Base-by-base conservation (phyloP, 352 stramenopile genomes). In the Globisporangium solare region DNA sequence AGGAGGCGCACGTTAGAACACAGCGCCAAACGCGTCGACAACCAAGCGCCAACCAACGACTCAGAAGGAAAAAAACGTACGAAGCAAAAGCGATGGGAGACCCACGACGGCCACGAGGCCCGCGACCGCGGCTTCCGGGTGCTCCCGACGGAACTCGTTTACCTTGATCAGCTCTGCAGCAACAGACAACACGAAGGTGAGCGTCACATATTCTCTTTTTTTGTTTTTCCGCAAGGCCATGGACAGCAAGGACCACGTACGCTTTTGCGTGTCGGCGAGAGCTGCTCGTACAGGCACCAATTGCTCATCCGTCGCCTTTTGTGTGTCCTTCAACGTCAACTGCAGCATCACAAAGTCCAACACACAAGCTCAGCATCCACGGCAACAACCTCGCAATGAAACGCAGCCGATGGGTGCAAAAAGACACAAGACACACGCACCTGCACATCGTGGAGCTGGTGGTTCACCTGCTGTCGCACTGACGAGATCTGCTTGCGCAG, bases 121-220 rank as follows among this genome's bases (percentile, higher is more conserved):
- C 1, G 68, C 73, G 6, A 83, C 67, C 40, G 79, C 77, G 7
- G 79, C 66, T 56, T 88, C 79, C 10, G 79, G 79, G 67, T 92
- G 76, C 22, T 83, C 74, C 45, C 76, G 76, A 59, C 78, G 82
- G 69, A 92, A 90, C 54, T 76, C 74, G 58, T 92, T 88, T 41
- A 68, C 66, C 58, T 92, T 92, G 54, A 68, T n/a, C 39, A 89
- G 61, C 55, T 89, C 82, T 92, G 60, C 49, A 61, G 24, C 31
- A 32, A 24, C 39, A 21, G 22, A 56, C 12, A 37, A 58, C 14
- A 58, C 0, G 11, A 37, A 1, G 48, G 21, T 20, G 17, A 24
- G 8, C 3, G 17, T n/a, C 11, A 18, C 18, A 14, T 21, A n/a
- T 43, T n/a, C n/a, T n/a, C n/a, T n/a, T n/a, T n/a, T n/a, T n/a